phyloP scores from a whole-genome alignment of 1,284 basidiomycete species.

The Sporisorium exsertum region DNA sequence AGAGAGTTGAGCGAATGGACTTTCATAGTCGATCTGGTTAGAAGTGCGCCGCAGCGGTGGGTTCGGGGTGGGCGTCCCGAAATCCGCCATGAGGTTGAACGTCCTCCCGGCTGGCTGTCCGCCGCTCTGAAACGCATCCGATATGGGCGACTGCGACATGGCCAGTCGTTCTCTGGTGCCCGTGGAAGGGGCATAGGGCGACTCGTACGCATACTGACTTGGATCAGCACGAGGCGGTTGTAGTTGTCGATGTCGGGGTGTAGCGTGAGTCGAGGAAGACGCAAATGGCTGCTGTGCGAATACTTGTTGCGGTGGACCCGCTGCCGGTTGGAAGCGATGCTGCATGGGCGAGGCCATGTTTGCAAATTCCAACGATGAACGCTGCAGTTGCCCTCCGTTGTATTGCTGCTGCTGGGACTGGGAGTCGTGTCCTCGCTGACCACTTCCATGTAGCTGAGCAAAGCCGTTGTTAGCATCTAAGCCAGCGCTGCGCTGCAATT shows the following conservation, averaged over 20 bases:
- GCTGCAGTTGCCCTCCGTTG: slow-evolving; percentile 2
- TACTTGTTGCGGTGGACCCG: slow-evolving; percentile 15
- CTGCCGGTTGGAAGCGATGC: slow-evolving; percentile 6
- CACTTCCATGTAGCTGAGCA: slow-evolving; percentile 2
- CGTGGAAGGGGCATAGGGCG: slow-evolving; percentile 27
- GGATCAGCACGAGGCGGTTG: slow-evolving; percentile 13
- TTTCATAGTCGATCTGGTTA: slow-evolving; percentile 6
- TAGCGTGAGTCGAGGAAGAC: slow-evolving; percentile 14
- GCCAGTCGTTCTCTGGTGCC: slow-evolving; percentile 32
- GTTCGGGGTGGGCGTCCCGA: slow-evolving; percentile 34
- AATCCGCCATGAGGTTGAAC: slow-evolving; percentile 41
- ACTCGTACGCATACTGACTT: slow-evolving; percentile 17
- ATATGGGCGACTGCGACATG: slow-evolving; percentile 43
- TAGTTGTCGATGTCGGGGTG: slow-evolving; percentile 12
- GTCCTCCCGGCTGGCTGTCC: slow-evolving; percentile 20
- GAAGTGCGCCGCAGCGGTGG: slow-evolving; percentile 18
- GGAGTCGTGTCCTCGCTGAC: neutral
- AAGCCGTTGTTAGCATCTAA: slow-evolving; percentile 1
- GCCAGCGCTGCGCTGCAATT: slow-evolving; percentile 4
- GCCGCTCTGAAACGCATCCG: slow-evolving; percentile 35
- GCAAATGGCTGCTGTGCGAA: slow-evolving; percentile 7
- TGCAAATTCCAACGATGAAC: slow-evolving; percentile 8
- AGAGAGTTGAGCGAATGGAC: neutral
- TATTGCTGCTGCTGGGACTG: slow-evolving; percentile 18
- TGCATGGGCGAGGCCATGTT: slow-evolving; percentile 6